Conservation (phyloP, 495 filamentous ascomycete species). For the Daldinia childiae region DNA sequence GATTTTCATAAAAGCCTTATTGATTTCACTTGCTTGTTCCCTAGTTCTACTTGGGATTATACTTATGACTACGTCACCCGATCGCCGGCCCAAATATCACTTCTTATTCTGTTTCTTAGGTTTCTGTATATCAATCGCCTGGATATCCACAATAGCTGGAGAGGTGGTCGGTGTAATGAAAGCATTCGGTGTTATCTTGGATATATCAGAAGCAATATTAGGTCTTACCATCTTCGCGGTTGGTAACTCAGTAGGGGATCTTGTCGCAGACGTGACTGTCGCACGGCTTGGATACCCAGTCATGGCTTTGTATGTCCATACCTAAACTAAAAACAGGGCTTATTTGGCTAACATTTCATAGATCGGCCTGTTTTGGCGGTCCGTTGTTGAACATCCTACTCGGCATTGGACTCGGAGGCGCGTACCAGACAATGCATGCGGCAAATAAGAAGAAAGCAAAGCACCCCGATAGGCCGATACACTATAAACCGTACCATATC, state of each 20-base stretch:
- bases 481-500: constrained; percentile 76
- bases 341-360: constrained; percentile 42
- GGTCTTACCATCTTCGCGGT: constrained; percentile 97
- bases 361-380: constrained; percentile 91
- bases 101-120: constrained; percentile 84
- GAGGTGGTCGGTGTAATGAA: constrained; percentile 97
- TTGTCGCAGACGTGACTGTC: constrained; percentile 95
- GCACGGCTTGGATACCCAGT: constrained; percentile 93
- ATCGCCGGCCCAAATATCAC: constrained; percentile 70
- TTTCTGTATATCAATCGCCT: constrained; percentile 90
- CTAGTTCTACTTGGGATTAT: constrained; percentile 69
- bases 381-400: constrained; percentile 98
- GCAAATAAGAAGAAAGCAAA: constrained; percentile 63
- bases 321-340: neutral
- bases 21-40: constrained; percentile 77
- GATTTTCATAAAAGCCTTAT: constrained; percentile 66
- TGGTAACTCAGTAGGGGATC: constrained; percentile 92
- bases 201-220: constrained; percentile 94
- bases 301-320: constrained; percentile 79
- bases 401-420: constrained; percentile 87
- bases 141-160: constrained; percentile 95
- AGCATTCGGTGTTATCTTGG: constrained; percentile 88
- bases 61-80: constrained; percentile 67
- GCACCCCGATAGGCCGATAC: constrained; percentile 63
- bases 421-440: constrained; percentile 78